A percentile compares a stretch with the other conserved stretches of the same genome.
Conservation (phyloP, 176 grass and related monocot genomes). For the Triticum dicoccoides region DNA sequence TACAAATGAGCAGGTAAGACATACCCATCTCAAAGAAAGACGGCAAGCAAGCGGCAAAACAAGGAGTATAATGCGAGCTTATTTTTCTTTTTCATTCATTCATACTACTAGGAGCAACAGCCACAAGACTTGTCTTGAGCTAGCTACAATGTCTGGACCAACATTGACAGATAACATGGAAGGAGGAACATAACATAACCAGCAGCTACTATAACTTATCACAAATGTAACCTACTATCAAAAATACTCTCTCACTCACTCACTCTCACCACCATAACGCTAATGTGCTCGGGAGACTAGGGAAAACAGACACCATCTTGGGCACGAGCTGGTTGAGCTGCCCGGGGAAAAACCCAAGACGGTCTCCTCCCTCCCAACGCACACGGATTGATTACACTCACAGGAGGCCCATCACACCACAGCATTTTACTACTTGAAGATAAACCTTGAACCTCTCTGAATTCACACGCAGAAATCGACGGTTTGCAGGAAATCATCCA, state of each 20-base stretch:
- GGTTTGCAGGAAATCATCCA: conserved; percentile 39
- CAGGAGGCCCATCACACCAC: conserved; percentile 26
- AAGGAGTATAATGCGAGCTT: neutral
- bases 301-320: neutral
- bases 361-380: conserved; percentile 4
- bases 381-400: conserved; percentile 9
- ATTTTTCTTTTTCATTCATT: conserved; percentile 37
- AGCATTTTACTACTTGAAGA: neutral
- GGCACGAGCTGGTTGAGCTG: conserved; percentile 30
- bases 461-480: conserved; percentile 52
- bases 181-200: neutral
- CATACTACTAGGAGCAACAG: conserved; percentile 12
- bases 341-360: conserved; percentile 66
- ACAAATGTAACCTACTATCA: conserved; percentile 51
- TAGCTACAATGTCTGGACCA: conserved; percentile 39
- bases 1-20: neutral
- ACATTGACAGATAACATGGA: neutral
- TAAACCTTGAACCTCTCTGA: conserved; percentile 3
- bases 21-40: neutral
- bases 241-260: conserved; percentile 29
- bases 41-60: neutral
- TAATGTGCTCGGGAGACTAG: conserved; percentile 16
- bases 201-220: conserved; percentile 24
- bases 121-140: conserved; percentile 26
- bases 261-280: neutral